Evolutionary conservation across 108 stramenopile genomes (phyloP), one percentile per base, ranked within the genome.

Genomic region (Nitzschia putrida): DNA sequence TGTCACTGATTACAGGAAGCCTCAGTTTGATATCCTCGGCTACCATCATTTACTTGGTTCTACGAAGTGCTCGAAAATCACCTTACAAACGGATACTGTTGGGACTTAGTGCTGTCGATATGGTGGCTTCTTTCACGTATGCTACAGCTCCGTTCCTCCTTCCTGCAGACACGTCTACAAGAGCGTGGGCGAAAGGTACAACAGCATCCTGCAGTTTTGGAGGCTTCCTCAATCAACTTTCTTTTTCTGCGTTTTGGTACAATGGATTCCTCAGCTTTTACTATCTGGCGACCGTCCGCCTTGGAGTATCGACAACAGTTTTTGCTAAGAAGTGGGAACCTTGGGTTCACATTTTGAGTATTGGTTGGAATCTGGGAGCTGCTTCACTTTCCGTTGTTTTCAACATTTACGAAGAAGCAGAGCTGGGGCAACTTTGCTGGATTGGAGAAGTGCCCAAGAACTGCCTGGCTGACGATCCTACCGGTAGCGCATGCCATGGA

Each of bases 201-300:
- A 4, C 64, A 20, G 74, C 69, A 12, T 64, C 79, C 22, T 80
- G 79, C 56, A 50, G 44, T 22, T 18, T 59, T 26, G 25, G 34
- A n/a, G 79, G 67, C 2, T 74, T 80, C 29, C 42, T 80, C 1
- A 52, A 42, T n/a, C 68, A 80, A n/a, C 14, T 70, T 5, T 16
- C 60, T 2, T 26, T 75, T 37, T 38, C 74, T 0, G 69, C 53
- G 13, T 14, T 63, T 20, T 41, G 54, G 18, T 80, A 80, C 74
- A 71, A 74, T 44, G 68, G 70, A 38, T 45, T 64, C 29, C 43
- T 80, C 22, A 40, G 53, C 22, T 63, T 59, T 8, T 79, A 69
- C 64, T 80, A 57, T 43, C 68, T 74, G 14, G 44, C 70, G 23
- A 60, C 74, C 4, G 51, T 69, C 45, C 60, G 73, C 0, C 64